These are phyloP conservation scores for Chloromonas sp. DNA, from an alignment of 163 green algal species.

Conservation along the genomic window DNA sequence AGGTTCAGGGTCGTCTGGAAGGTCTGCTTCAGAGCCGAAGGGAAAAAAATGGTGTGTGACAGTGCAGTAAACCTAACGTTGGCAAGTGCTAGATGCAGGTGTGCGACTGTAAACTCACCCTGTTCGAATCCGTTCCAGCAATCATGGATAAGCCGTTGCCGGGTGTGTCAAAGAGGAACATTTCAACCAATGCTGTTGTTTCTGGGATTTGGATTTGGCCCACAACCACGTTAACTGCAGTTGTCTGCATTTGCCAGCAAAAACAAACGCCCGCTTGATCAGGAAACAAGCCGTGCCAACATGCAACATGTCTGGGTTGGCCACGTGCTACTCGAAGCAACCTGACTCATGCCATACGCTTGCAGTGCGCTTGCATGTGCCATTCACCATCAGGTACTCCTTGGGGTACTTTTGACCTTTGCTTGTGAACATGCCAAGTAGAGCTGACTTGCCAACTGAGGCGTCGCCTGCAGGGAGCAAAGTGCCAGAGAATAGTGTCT, in stretches of 20 bases:
- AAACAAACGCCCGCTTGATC: background rate
- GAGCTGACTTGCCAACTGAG: constrained; percentile 28
- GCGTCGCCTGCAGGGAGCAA: constrained; percentile 24
- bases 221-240: constrained; percentile 27
- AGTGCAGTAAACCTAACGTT: too few species aligned
- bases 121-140: background rate
- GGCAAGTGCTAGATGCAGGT: too few species aligned
- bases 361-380: too few species aligned
- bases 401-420: constrained; percentile 37
- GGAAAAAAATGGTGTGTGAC: too few species aligned
- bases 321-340: too few species aligned
- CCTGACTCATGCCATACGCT: too few species aligned
- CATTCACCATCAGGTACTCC: constrained; percentile 34
- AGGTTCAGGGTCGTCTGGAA: too few species aligned
- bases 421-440: constrained; percentile 41
- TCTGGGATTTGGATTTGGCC: constrained; percentile 31
- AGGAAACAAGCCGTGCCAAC: background rate
- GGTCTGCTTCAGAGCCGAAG: too few species aligned
- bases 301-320: too few species aligned
- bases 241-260: constrained; percentile 18
- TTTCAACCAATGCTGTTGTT: constrained; percentile 28
- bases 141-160: constrained; percentile 32
- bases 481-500: background rate
- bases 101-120: background rate
- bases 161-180: constrained; percentile 36